Conservation (phyloP, 2,329 filamentous ascomycete genomes). For the Endocalyx cinctus region DNA sequence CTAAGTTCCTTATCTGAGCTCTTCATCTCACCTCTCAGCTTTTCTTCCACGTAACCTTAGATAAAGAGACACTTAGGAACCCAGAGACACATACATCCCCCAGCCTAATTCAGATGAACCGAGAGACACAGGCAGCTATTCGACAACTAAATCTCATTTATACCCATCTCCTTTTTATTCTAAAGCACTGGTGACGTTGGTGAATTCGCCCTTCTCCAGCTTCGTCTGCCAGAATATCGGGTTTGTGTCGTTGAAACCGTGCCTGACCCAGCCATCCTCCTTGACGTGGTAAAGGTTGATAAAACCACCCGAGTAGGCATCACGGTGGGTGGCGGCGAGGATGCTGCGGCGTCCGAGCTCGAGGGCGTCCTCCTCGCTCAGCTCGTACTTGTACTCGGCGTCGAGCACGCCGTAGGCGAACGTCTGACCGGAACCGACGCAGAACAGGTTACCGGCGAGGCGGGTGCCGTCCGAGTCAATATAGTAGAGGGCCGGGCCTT, state of each 20-base stretch:
- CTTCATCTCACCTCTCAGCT: too few species aligned
- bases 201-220: constrained; percentile 97
- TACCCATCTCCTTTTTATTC: too few species aligned
- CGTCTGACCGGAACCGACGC: constrained; percentile 95
- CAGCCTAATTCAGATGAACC: too few species aligned
- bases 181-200: constrained; percentile 80
- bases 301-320: constrained; percentile 97
- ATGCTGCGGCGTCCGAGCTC: constrained; percentile 90
- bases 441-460: constrained; percentile 91
- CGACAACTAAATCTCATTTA: too few species aligned
- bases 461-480: constrained; percentile 96
- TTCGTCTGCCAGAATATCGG: constrained; percentile 99
- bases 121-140: too few species aligned
- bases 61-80: too few species aligned
- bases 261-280: constrained; percentile 98
- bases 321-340: constrained; percentile 89
- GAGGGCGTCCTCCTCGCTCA: constrained; percentile 81
- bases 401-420: constrained; percentile 98
- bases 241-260: constrained; percentile 97
- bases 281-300: constrained; percentile 99
- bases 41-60: too few species aligned
- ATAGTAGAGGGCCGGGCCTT: constrained; percentile 97
- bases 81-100: too few species aligned
- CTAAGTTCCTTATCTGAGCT: too few species aligned
- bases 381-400: constrained; percentile 87